Conservation (phyloP, 1,139 yeast genomes). For the Debaryomyces singareniensis region DNA sequence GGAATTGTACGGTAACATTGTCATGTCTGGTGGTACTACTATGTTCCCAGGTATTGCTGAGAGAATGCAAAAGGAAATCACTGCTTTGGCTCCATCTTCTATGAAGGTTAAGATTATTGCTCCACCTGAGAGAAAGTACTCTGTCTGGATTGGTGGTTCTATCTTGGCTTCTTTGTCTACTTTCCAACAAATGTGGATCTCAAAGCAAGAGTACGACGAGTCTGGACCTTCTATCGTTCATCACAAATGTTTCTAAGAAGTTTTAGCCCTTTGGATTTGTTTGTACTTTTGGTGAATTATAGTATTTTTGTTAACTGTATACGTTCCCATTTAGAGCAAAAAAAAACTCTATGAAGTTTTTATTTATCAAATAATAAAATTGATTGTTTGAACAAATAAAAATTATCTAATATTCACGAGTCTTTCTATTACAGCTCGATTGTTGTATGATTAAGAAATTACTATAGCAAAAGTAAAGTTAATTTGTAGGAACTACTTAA, state of each 20-base stretch:
- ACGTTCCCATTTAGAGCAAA: neutral
- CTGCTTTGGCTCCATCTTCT: slow-evolving; percentile 98
- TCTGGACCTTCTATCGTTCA: slow-evolving; percentile 99
- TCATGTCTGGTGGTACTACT: slow-evolving; percentile 99
- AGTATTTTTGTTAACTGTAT: neutral
- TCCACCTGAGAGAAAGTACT: slow-evolving; percentile 99
- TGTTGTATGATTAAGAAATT: neutral
- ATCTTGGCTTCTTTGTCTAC: slow-evolving; percentile 97
- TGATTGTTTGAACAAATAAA: neutral
- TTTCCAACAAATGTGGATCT: slow-evolving; percentile 99
- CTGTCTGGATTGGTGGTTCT: slow-evolving; percentile 99
- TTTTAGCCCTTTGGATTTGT: slow-evolving; percentile 1
- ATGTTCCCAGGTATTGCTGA: slow-evolving; percentile 99
- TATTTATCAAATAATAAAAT: slow-evolving; percentile 1
- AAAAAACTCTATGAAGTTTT: neutral
- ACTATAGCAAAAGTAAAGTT: neutral
- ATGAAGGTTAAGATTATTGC: slow-evolving; percentile 99
- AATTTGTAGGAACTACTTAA: too few species aligned
- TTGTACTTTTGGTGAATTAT: neutral
- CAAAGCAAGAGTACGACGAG: slow-evolving; percentile 99
- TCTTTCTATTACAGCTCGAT: too few species aligned
- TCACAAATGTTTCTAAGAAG: slow-evolving; percentile 96
- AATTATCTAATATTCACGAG: neutral
- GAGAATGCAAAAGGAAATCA: slow-evolving; percentile 99
- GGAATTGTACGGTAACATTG: slow-evolving; percentile 98